These are phyloP conservation scores for Umbellularia californica DNA, from an alignment of 164 flowering plant species.

Conservation along the genomic window DNA sequence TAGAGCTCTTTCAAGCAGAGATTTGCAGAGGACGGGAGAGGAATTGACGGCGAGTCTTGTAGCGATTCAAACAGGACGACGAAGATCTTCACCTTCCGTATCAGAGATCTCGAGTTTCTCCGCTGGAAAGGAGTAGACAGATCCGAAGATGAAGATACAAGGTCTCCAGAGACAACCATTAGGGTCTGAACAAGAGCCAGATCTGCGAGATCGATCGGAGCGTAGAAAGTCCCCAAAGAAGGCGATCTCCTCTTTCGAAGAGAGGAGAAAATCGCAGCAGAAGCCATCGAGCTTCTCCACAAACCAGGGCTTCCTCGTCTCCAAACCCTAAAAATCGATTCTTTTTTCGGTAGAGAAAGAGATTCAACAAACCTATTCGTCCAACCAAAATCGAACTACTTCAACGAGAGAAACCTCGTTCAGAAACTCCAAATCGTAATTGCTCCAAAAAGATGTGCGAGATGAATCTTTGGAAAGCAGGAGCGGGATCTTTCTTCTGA, in stretches of 20 bases:
- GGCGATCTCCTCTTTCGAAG: constrained; percentile 71
- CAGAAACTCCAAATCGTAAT: too few relatives aligned
- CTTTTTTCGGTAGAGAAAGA: too few relatives aligned
- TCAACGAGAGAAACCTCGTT: too few relatives aligned
- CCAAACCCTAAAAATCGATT: not conserved
- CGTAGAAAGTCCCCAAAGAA: constrained; percentile 66
- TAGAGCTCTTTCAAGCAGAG: constrained; percentile 83
- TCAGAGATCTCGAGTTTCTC: constrained; percentile 51
- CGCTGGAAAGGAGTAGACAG: constrained; percentile 47
- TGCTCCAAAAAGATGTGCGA: not conserved
- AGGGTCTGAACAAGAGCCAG: constrained; percentile 54
- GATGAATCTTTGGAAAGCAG: not conserved
- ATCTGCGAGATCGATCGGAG: constrained; percentile 67
- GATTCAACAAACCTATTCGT: too few relatives aligned
- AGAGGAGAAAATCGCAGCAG: constrained; percentile 72
- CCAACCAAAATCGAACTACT: too few relatives aligned
- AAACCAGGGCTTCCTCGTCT: too few relatives aligned
- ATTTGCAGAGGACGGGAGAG: constrained; percentile 36
- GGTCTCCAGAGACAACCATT: constrained; percentile 36
- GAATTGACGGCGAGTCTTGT: constrained; percentile 8
- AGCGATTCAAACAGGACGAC: constrained; percentile 44
- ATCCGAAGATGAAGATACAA: constrained; percentile 38
- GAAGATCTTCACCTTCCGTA: constrained; percentile 60
- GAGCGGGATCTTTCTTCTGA: not conserved
- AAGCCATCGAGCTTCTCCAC: constrained; percentile 39